Evolutionary conservation across 1,139 yeast genomes (phyloP).

Genomic region (Pichia sp.): DNA sequence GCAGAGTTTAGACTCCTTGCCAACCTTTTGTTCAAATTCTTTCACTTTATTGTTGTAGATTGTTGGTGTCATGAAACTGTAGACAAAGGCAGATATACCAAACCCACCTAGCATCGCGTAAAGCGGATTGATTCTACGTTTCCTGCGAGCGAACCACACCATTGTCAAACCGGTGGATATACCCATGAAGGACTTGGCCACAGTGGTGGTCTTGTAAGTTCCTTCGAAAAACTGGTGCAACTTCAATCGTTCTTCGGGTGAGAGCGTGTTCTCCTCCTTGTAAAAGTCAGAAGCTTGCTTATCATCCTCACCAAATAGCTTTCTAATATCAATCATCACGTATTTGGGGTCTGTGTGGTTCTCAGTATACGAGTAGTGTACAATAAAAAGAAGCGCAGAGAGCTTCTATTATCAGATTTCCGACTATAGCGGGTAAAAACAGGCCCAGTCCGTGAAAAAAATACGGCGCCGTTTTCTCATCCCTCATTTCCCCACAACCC

Average conservation of each 20-base stretch:
- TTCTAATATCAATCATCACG: constrained; percentile 8
- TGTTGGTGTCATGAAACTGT: constrained; percentile 15
- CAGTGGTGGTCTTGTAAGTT: constrained; percentile 14
- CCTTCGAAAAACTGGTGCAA: constrained; percentile 18
- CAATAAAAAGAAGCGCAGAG: no score
- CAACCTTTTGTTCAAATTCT: constrained; percentile 13
- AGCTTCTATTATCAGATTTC: no score
- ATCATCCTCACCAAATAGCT: constrained; percentile 13
- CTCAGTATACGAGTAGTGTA: background rate
- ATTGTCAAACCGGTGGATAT: constrained; percentile 20
- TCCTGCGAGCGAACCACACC: constrained; percentile 18
- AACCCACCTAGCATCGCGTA: constrained; percentile 20
- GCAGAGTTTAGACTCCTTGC: constrained; percentile 14
- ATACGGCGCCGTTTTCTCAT: no score
- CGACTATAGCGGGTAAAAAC: no score
- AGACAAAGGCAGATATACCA: constrained; percentile 16
- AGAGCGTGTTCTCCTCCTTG: constrained; percentile 18
- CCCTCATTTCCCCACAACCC: no score
- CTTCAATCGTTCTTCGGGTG: constrained; percentile 16
- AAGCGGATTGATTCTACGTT: constrained; percentile 17
- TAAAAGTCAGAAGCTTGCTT: constrained; percentile 19
- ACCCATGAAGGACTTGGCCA: constrained; percentile 19
- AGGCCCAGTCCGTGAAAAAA: no score
- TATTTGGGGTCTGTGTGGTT: background rate
- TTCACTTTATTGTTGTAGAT: constrained; percentile 11